Base-by-base conservation (phyloP, 257 asterid genomes). In the Haberlea rhodopensis region DNA sequence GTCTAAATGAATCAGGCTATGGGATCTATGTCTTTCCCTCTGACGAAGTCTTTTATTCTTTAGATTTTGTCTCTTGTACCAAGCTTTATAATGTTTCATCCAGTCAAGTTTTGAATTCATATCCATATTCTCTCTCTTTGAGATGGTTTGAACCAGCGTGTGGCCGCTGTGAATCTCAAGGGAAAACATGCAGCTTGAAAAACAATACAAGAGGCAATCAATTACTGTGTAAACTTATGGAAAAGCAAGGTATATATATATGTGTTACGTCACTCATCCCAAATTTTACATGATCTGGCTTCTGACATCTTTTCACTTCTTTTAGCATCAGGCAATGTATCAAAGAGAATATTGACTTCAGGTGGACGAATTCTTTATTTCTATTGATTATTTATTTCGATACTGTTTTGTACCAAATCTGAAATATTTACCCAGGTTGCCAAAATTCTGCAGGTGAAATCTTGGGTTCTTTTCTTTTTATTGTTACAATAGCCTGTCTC, bases 101-200 rank as follows among this genome's bases (percentile, higher is more conserved):
- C 49, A 66, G 70, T 76, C 5, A 34, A 34, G 5, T 4, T 34
- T 34, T 11, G 11, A 34, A 34, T 11, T 4, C 45, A n/a, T 4
- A 7, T 15, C 45, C 62, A 27, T 5, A 1, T 3, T 1, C 11
- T 15, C n/a, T 26, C 6, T 4, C 18, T 60, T 57, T 80, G 4
- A 26, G 15, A 32, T 80, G 82, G 85, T 65, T 57, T 6, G 24
- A 68, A n/a, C 80, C 82, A 24, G 48, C 49, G 13, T 74, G 81
- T 53, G 74, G 78, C 27, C 40, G 46, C 26, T 80, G 82, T 37
- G 82, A 76, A 65, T 40, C 16, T 11, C 20, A 31, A 59, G 77
- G 63, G 5, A 66, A 51, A 52, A 8, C 43, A 20, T 76, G 85
- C 55, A 62, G 65, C 25, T 19, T 68, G 57, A 71, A 66, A 66